Percentiles rank a stretch among this genome's conserved stretches.
phyloP scores from a whole-genome alignment of 345 rosid genomes.

The Tarenaya hassleriana region DNA sequence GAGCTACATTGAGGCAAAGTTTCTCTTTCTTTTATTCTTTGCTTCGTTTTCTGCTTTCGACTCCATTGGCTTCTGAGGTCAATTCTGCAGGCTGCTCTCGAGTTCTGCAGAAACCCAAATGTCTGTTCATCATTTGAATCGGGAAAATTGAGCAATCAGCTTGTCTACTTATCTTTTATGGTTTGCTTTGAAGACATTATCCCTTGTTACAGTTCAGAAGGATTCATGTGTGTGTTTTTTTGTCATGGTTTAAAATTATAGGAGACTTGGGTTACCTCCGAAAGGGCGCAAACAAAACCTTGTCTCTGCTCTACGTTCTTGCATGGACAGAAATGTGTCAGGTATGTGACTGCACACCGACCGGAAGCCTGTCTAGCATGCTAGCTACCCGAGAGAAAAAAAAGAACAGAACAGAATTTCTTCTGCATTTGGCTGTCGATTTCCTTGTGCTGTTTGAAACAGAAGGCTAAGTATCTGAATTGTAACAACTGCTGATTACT shows the following conservation, averaged over 20 bases:
- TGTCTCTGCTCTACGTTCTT: constrained; percentile 54
- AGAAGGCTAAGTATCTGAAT: constrained; percentile 1
- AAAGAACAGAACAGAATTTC: background rate
- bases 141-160: background rate
- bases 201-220: too few relatives aligned
- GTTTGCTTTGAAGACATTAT: too few relatives aligned
- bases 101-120: constrained; percentile 1
- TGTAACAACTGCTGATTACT: constrained; percentile 1
- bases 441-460: constrained; percentile 1
- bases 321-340: constrained; percentile 33
- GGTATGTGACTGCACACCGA: constrained; percentile 38
- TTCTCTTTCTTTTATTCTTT: background rate
- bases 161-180: too few relatives aligned
- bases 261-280: constrained; percentile 67
- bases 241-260: constrained; percentile 28
- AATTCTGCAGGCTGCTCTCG: background rate
- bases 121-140: constrained; percentile 14
- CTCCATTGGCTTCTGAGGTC: background rate
- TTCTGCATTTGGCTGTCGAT: constrained; percentile 1
- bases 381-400: background rate
- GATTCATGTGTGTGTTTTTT: background rate
- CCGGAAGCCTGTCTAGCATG: background rate
- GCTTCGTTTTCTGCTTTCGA: background rate
- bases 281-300: constrained; percentile 74
- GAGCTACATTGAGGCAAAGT: constrained; percentile 53